Evolutionary conservation across 2,329 filamentous ascomycete species (phyloP).

Genomic region (Helotiales sp.): DNA sequence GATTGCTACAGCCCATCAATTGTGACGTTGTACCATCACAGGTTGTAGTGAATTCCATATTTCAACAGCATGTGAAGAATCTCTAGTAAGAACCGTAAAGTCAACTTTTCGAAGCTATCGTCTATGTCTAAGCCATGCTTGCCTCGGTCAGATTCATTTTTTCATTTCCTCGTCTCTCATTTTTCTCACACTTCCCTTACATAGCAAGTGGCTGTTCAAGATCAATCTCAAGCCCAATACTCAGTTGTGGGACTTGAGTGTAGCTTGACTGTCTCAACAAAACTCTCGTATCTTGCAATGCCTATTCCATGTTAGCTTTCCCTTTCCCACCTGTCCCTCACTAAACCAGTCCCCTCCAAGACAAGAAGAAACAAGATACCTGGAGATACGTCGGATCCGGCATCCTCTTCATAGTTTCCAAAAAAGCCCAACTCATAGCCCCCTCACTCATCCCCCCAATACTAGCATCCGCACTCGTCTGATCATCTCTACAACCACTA

Average conservation of each 20-base stretch:
- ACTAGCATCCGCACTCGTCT: conserved; percentile 42
- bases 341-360: background rate
- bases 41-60: no score
- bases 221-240: conserved; percentile 26
- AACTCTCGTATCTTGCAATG: conserved; percentile 33
- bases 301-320: conserved; percentile 14
- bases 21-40: no score
- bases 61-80: no score
- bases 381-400: conserved; percentile 37
- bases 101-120: no score
- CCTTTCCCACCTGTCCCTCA: background rate
- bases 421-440: conserved; percentile 42
- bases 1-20: no score
- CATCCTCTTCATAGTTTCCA: conserved; percentile 37
- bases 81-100: no score
- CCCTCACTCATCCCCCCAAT: conserved; percentile 38
- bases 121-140: background rate
- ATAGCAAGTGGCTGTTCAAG: conserved; percentile 13
- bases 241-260: conserved; percentile 35
- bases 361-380: conserved; percentile 18
- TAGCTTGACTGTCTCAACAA: conserved; percentile 32
- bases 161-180: background rate
- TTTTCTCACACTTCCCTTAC: no score
- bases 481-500: conserved; percentile 41
- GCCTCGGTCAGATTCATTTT: background rate